Base-by-base conservation (phyloP, 371 early-diverging fungal species). In the Syncephalis fuscata region DNA sequence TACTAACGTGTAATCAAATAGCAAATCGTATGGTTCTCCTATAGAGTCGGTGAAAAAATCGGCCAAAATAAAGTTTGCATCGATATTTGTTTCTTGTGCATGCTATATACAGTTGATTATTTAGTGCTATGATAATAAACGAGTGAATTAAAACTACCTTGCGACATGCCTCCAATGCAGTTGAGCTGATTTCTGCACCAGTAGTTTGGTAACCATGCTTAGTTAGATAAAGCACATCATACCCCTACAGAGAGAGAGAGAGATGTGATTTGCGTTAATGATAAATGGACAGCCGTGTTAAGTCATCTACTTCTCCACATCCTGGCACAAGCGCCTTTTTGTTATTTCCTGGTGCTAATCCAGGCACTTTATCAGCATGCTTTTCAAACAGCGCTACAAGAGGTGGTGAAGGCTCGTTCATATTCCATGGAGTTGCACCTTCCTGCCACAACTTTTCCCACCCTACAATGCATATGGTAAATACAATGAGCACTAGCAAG, bases 1-100 rank as follows among this genome's bases (percentile, higher is more conserved):
- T 14, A 54, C 66, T 57, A 69, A 78, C 72, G 88, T 87, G 60
- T 86, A 86, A 56, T 90, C 90, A 46, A 76, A 89, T 4, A 84
- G 71, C n/a, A 88, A 64, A 53, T 76, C 71, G 62, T 71, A 89
- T 36, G 56, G 64, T 16, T 53, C 55, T 2, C 78, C 76, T 3
- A 61, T 50, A 2, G 63, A 54, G 58, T 79, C 82, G 24, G 59
- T 67, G 63, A 79, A 90, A 60, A 90, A 10, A 39, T 19, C 14
- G 17, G 47, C 20, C 16, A 14, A 16, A 4, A 27, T 19, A 36
- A 16, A 21, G 24, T 27, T 47, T 8, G 21, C 37, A 19, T 27
- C 1, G 44, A 27, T 44, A 41, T 41, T 19, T 4, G 22, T 15
- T 5, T 4, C 17, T 41, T 55, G 37, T 49, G 57, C 60, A 24